Percentiles rank a stretch among this genome's conserved stretches.
phyloP scores from a whole-genome alignment of 345 rosid species.

The Brassica juncea region DNA sequence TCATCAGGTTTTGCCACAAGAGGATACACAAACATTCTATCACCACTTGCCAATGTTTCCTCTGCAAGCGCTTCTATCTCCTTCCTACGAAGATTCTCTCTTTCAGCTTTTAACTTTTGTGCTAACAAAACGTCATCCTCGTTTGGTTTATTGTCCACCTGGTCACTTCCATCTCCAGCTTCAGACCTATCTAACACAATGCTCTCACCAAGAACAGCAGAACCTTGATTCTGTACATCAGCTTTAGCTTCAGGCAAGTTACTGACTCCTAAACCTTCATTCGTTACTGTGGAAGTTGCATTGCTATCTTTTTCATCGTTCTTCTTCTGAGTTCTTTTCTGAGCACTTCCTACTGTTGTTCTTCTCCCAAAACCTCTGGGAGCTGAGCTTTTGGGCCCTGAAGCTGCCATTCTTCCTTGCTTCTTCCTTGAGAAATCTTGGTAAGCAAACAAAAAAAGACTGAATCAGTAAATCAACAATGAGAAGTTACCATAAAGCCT shows the following conservation, averaged over 20 bases:
- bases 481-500: background rate
- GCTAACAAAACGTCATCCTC: constrained; percentile 42
- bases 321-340: constrained; percentile 50
- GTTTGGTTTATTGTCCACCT: constrained; percentile 16
- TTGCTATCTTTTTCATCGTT: constrained; percentile 47
- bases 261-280: constrained; percentile 13
- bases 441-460: constrained; percentile 6
- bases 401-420: constrained; percentile 48
- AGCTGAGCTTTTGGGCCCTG: constrained; percentile 51
- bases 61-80: constrained; percentile 66
- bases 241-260: constrained; percentile 31
- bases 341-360: constrained; percentile 48
- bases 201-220: constrained; percentile 41
- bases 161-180: constrained; percentile 15
- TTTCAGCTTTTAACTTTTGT: constrained; percentile 48
- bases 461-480: constrained; percentile 10
- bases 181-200: constrained; percentile 32
- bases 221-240: constrained; percentile 42
- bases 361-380: constrained; percentile 57
- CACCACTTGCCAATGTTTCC: constrained; percentile 49
- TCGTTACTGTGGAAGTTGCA: constrained; percentile 31
- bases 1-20: constrained; percentile 53
- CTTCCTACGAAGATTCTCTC: constrained; percentile 47
- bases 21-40: constrained; percentile 73
- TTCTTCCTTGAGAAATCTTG: constrained; percentile 78